These are phyloP conservation scores for Irpex lacteus DNA, from an alignment of 1,284 basidiomycete genomes.

Conservation along the genomic window DNA sequence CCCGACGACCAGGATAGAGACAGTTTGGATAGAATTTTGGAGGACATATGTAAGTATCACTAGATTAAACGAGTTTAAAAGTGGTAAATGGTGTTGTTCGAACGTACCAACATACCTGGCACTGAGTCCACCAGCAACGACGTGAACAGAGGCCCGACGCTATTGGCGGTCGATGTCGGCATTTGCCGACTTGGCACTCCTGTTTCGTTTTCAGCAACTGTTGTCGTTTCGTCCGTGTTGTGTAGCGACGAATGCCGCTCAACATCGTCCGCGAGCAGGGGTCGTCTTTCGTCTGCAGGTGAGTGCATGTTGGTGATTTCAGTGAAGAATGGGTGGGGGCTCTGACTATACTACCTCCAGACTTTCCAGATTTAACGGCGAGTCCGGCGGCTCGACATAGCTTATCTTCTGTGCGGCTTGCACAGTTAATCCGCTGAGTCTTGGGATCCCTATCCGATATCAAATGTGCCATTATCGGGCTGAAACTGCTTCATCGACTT, in stretches of 20 bases:
- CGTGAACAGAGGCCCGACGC: slow-evolving; percentile 35
- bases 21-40: slow-evolving; percentile 71
- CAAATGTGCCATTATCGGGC: background rate
- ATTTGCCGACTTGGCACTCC: background rate
- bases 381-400: background rate
- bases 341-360: background rate
- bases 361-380: background rate
- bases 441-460: background rate
- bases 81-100: background rate
- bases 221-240: slow-evolving; percentile 12
- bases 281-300: slow-evolving; percentile 19
- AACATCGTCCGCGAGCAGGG: slow-evolving; percentile 14
- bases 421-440: background rate
- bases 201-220: slow-evolving; percentile 9
- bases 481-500: background rate
- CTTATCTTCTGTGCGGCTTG: background rate
- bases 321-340: background rate
- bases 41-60: slow-evolving; percentile 52
- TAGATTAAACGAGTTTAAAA: slow-evolving; percentile 1
- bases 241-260: background rate
- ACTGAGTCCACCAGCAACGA: slow-evolving; percentile 53
- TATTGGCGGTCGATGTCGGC: slow-evolving; percentile 10
- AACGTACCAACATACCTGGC: slow-evolving; percentile 39
- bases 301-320: background rate
- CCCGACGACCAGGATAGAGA: slow-evolving; percentile 59